These are phyloP conservation scores for Globisporangium sylvaticum DNA, from an alignment of 352 stramenopile species.

Conservation along the genomic window DNA sequence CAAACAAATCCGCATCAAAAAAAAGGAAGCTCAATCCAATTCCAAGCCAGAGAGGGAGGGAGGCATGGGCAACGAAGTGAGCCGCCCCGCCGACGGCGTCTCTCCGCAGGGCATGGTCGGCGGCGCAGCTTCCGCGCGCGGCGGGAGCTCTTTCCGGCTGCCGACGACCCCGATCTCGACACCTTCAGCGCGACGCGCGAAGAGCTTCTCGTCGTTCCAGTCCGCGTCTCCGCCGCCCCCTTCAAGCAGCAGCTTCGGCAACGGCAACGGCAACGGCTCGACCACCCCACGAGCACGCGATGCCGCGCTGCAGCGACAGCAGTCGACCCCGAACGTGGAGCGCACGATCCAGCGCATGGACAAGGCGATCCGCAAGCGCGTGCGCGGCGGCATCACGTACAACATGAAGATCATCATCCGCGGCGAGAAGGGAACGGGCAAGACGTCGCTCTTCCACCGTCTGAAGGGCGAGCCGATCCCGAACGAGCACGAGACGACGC, in stretches of 20 bases:
- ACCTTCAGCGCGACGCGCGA: constrained; percentile 23
- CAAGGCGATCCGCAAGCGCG: constrained; percentile 69
- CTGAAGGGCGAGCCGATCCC: constrained; percentile 80
- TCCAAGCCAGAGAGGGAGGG: neutral
- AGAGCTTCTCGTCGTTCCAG: constrained; percentile 39
- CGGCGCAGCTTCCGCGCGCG: neutral
- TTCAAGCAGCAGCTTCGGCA: constrained; percentile 1
- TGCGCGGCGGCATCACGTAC: constrained; percentile 83
- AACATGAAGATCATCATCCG: constrained; percentile 91
- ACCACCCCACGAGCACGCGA: neutral
- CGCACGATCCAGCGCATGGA: constrained; percentile 81
- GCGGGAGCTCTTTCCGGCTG: neutral
- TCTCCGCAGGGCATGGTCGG: constrained; percentile 12
- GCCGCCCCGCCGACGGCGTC: constrained; percentile 27
- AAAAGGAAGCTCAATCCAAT: neutral
- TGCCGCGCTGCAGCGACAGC: neutral
- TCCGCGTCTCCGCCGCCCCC: constrained; percentile 15
- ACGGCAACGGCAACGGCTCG: neutral
- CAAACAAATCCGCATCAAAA: neutral
- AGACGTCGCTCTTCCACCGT: constrained; percentile 85
- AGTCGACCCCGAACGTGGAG: constrained; percentile 29
- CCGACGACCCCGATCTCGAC: constrained; percentile 27
- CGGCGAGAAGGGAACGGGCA: constrained; percentile 80
- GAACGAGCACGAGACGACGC: constrained; percentile 61
- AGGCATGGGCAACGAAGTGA: constrained; percentile 58